Evolutionary conservation across 1,284 basidiomycete species (phyloP), one percentile per base, ranked within the genome.

Genomic region (Tranzscheliella williamsii): DNA sequence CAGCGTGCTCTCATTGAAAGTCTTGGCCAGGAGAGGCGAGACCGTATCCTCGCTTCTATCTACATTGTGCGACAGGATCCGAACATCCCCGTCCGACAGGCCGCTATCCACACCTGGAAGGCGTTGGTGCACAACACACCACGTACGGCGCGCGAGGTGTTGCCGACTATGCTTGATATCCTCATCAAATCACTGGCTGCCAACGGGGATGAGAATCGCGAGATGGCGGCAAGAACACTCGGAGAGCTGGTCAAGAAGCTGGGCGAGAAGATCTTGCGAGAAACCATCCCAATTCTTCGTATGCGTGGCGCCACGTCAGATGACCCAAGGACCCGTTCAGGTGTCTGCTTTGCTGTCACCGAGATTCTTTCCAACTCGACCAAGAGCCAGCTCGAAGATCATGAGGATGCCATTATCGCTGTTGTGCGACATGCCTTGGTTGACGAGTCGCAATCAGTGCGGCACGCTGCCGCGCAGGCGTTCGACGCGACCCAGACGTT

Each of bases 41-140:
- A 97, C 78, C 85, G 90, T 23, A 90, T 98, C 34, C 81, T 98
- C 33, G 87, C 92, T 4, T 89, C 89, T 2, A 80, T 98, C 50
- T 99, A 94, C 79, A 84, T 98, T 66, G 87, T 93, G 48, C 87
- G 93, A 47, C 95, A 98, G 79, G 95, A 98, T 78, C 84, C 90
- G 21, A 90, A 96, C 68, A 86, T 86, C 38, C 84, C 87, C 34
- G 93, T 98, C 29, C 86, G 95, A 36, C 89, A 92, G 78, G 86
- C 91, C 3, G 91, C 94, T 0, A 86, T 94, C 45, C 91, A 94
- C 63, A 96, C 97, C 63, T 99, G 95, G 95, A 98, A 98, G 80
- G 93, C 90, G 1, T 82, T 98, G 58, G 93, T 99, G 21, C 85
- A 91, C 79, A 98, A 82, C 78, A 79, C 79, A 56, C 79, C 73